Base-by-base conservation (phyloP, 345 rosid genomes). In the Hibiscus trionum region DNA sequence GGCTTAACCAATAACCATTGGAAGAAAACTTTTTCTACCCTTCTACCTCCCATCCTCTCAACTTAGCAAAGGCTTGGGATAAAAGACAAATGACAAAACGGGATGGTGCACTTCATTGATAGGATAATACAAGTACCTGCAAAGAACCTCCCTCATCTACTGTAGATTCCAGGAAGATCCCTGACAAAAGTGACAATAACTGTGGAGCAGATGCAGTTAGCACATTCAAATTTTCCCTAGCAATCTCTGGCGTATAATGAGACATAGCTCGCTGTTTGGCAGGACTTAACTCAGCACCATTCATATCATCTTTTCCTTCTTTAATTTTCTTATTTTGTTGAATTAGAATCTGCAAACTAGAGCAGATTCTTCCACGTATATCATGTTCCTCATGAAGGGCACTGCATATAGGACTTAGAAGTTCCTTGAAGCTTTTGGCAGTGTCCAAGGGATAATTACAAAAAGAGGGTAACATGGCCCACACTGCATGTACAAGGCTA, bases 401-500 rank as follows among this genome's bases (percentile, higher is more conserved):
- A 77, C 53, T 77, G 46, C 86, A 81, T 75, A 90, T 81, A 69
- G 80, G 72, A 61, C 47, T 53, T 75, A 84, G 77, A 53, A 92
- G 84, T 75, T 90, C 93, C 74, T 82, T 79, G 77, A 90, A 87
- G 80, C 86, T 82, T 75, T 90, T 88, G 80, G 86, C 87, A 49
- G 94, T 92, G 76, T 95, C 96, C 77, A 76, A 59, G 24, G 97
- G 88, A 79, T 88, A 90, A 66, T 88, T 89, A 85, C 96, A 92
- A 86, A 92, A 95, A 15, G 97, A 90, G 68, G 99, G 97, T 69
- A 95, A 77, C 80, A 95, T 82, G 46, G 97, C 89, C 96, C 99
- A 92, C 61, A 95, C 64, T 31, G 97, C 88, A 83, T 90, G 87
- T 61, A 82, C 80, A 52, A 90, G 88, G 61, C 92, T 86, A 73